Conservation (phyloP, 176 grass and related monocot species). For the Elaeis guineensis region DNA sequence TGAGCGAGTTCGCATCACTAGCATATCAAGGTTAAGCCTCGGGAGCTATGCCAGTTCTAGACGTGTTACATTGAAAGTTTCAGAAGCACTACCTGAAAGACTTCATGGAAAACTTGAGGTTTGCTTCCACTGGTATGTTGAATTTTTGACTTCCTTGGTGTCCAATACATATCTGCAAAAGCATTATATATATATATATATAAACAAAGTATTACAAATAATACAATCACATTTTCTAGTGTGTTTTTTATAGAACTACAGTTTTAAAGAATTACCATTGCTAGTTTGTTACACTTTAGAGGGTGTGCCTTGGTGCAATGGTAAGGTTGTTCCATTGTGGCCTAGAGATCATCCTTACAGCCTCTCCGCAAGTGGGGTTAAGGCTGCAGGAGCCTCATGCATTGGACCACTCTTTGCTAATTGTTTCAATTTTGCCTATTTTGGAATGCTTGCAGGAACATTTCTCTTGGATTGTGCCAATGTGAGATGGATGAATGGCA, state of each 20-base stretch:
- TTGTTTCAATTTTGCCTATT: too few species aligned
- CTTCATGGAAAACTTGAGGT: constrained; percentile 59
- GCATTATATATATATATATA: too few species aligned
- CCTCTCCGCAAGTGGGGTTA: too few species aligned
- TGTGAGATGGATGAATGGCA: constrained; percentile 65
- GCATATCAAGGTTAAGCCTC: constrained; percentile 57
- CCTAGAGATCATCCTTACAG: too few species aligned
- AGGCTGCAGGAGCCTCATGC: too few species aligned
- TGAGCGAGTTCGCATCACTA: constrained; percentile 48
- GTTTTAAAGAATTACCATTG: constrained; percentile 9
- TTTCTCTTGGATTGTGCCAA: constrained; percentile 53
- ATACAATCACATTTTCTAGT: not conserved
- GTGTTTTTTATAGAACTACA: constrained; percentile 5
- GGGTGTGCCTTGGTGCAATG: too few species aligned
- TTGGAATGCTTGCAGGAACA: constrained; percentile 37
- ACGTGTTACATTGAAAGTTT: constrained; percentile 53
- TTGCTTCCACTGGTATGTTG: constrained; percentile 76
- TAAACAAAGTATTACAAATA: not conserved
- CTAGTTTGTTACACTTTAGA: constrained; percentile 14
- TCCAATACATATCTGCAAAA: too few species aligned
- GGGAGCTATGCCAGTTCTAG: constrained; percentile 50
- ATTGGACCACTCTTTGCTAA: not conserved
- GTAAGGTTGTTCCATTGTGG: too few species aligned
- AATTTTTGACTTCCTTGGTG: not conserved
- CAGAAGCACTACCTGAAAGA: constrained; percentile 53